Evolutionary conservation across 495 filamentous ascomycete genomes (phyloP).

Genomic region (Hypoxylon intermedium): DNA sequence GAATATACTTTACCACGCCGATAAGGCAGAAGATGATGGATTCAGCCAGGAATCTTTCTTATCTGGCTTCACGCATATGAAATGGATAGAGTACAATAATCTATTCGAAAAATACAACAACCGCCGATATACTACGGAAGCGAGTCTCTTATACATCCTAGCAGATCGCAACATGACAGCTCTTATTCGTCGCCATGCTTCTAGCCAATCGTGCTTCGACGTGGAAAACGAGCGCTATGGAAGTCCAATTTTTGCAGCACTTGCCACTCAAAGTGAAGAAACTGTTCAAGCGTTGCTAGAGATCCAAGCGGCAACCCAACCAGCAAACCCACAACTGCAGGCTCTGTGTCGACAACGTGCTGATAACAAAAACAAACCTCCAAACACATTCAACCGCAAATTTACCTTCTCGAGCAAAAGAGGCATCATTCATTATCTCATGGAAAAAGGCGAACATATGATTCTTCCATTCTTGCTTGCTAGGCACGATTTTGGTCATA

Average conservation of each 20-base stretch:
- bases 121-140: constrained; percentile 43
- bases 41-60: constrained; percentile 52
- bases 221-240: constrained; percentile 48
- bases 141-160: constrained; percentile 56
- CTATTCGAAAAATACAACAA: constrained; percentile 16
- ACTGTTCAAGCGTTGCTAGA: constrained; percentile 44
- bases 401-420: neutral
- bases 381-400: neutral
- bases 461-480: neutral
- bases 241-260: constrained; percentile 54
- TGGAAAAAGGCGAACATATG: neutral
- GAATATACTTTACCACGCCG: constrained; percentile 55
- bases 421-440: neutral
- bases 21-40: constrained; percentile 42
- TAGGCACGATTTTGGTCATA: neutral
- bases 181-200: constrained; percentile 46
- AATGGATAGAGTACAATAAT: constrained; percentile 53
- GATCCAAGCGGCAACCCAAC: neutral
- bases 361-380: too few relatives aligned
- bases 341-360: neutral
- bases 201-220: constrained; percentile 35
- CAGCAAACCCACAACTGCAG: neutral
- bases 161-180: constrained; percentile 50
- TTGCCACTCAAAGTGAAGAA: constrained; percentile 40
- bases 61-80: constrained; percentile 34